A percentile compares a stretch with the other conserved stretches of the same genome.
These are phyloP conservation scores for Elsinoe necatrix DNA, from an alignment of 2,329 filamentous ascomycete species.

Conservation along the genomic window DNA sequence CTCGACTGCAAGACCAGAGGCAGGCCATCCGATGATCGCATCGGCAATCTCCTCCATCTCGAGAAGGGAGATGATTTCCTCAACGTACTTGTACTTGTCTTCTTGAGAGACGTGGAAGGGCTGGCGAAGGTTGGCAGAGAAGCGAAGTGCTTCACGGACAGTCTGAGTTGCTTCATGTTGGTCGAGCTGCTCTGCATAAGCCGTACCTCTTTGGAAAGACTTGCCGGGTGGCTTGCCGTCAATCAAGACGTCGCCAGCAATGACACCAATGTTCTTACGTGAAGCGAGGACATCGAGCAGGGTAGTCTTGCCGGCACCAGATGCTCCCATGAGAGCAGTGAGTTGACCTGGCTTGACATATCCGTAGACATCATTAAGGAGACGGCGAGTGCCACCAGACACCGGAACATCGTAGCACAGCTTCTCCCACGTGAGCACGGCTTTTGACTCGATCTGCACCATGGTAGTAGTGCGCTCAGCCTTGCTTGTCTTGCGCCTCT, in stretches of 20 bases:
- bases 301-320: conserved; percentile 76
- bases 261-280: conserved; percentile 57
- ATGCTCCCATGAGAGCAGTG: conserved; percentile 46
- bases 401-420: conserved; percentile 44
- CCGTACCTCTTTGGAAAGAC: conserved; percentile 55
- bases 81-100: conserved; percentile 56
- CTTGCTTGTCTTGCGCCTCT: conserved; percentile 42
- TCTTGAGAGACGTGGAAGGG: conserved; percentile 48
- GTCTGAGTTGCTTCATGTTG: conserved; percentile 55
- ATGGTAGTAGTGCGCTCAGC: conserved; percentile 46
- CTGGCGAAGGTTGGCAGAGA: conserved; percentile 56
- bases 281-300: conserved; percentile 66
- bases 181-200: conserved; percentile 58
- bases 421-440: conserved; percentile 48
- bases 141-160: conserved; percentile 58
- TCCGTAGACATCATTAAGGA: conserved; percentile 41
- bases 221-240: conserved; percentile 47
- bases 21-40: conserved; percentile 55
- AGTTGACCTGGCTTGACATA: conserved; percentile 44
- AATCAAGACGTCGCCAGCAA: conserved; percentile 54
- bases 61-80: conserved; percentile 57
- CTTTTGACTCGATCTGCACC: conserved; percentile 49
- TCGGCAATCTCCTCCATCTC: conserved; percentile 60
- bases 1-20: conserved; percentile 53
- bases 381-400: conserved; percentile 36